Percentiles rank a stretch among this genome's conserved stretches.
phyloP scores from a whole-genome alignment of 1,284 basidiomycete genomes.

The Xerocomus cyaneibrunnescens region DNA sequence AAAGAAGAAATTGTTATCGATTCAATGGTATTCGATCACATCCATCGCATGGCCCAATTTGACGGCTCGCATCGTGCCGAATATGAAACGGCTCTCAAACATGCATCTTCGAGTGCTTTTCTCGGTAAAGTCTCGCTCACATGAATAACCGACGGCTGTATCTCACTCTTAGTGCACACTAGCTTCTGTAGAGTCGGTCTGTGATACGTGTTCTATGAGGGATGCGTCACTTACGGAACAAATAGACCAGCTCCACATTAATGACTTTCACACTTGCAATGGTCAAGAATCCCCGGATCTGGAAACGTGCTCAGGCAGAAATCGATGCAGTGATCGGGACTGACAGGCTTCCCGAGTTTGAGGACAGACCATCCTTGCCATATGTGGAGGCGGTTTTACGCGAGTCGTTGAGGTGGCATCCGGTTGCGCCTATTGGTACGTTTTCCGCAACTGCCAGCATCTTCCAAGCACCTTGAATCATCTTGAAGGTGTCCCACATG shows the following conservation, averaged over 20 bases:
- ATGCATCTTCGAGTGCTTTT: conserved; percentile 1
- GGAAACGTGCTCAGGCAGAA: conserved; percentile 14
- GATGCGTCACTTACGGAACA: background rate
- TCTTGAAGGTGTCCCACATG: background rate
- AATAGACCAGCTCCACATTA: background rate
- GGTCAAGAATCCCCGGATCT: conserved; percentile 34
- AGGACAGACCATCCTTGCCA: background rate
- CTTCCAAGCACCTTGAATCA: too few species aligned
- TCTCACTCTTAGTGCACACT: background rate
- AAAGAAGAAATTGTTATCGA: background rate
- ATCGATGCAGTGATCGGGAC: conserved; percentile 36
- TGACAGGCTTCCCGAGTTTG: conserved; percentile 35
- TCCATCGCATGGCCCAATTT: conserved; percentile 10
- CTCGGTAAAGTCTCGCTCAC: conserved; percentile 3
- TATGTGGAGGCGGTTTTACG: conserved; percentile 33
- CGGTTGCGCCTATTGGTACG: conserved; percentile 8
- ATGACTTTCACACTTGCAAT: conserved; percentile 36
- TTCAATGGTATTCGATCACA: conserved; percentile 16
- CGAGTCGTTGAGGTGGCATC: conserved; percentile 34
- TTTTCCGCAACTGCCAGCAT: background rate
- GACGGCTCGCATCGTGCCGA: background rate
- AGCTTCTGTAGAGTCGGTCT: conserved; percentile 17
- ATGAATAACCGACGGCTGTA: background rate
- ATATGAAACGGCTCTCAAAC: conserved; percentile 13
- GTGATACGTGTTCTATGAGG: background rate